These are phyloP conservation scores for Termitomyces sp. DNA, from an alignment of 768 basidiomycete genomes.

Conservation along the genomic window DNA sequence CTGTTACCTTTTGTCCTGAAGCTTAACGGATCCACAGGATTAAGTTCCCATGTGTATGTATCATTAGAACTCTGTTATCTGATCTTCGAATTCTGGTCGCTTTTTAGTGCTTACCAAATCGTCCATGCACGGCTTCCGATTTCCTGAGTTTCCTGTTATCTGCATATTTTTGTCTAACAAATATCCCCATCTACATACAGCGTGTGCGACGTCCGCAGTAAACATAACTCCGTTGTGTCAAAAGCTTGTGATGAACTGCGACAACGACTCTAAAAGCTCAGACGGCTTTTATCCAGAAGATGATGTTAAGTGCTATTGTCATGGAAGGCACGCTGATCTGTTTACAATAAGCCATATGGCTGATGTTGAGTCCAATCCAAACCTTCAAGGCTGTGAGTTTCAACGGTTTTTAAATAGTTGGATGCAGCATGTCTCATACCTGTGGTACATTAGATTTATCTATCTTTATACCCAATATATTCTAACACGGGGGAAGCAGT, in stretches of 20 bases:
- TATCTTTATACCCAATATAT: background rate
- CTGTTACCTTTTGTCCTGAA: conserved; percentile 7
- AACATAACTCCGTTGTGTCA: background rate
- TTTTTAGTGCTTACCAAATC: background rate
- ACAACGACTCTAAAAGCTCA: background rate
- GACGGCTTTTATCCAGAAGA: background rate
- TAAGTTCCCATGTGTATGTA: conserved; percentile 19
- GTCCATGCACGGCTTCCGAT: too few relatives aligned
- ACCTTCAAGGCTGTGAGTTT: background rate
- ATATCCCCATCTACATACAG: background rate
- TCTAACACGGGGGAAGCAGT: background rate
- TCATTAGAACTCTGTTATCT: conserved; percentile 10
- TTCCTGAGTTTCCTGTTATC: background rate
- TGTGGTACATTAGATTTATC: background rate
- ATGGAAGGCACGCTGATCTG: background rate
- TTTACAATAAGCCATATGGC: background rate
- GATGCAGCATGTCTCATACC: background rate
- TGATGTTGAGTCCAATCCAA: background rate
- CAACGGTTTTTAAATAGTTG: background rate
- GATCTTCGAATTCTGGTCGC: background rate
- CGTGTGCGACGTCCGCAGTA: background rate
- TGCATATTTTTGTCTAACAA: background rate
- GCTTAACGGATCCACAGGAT: conserved; percentile 28
- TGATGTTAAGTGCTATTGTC: background rate
- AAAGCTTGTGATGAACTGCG: background rate